Evolutionary conservation across 1,284 basidiomycete genomes (phyloP).

Genomic region (Rhizoctonia solani): DNA sequence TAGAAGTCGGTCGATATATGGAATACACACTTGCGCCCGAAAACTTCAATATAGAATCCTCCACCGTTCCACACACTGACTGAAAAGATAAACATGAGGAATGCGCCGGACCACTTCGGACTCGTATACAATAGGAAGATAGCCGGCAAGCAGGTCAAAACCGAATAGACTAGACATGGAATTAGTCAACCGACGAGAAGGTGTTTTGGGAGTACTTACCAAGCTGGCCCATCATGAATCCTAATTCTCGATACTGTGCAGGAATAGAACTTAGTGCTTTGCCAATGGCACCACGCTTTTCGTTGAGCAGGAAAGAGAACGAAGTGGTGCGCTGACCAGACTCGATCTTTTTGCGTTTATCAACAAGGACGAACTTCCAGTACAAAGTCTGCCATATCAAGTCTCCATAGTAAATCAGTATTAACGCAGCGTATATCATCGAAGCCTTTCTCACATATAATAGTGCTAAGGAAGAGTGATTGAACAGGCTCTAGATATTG

Average conservation of each 20-base stretch:
- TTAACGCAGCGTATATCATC: constrained; percentile 2
- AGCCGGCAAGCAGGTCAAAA: constrained; percentile 85
- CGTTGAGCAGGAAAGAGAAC: constrained; percentile 81
- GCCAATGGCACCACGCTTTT: constrained; percentile 83
- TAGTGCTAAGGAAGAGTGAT: constrained; percentile 68
- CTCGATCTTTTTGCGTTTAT: constrained; percentile 81
- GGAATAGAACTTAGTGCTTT: constrained; percentile 63
- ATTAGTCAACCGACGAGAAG: constrained; percentile 33
- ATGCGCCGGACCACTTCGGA: constrained; percentile 71
- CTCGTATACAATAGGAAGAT: constrained; percentile 81
- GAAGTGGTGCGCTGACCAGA: constrained; percentile 86
- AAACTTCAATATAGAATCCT: constrained; percentile 92
- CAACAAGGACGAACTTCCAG: constrained; percentile 89
- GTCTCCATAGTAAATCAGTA: constrained; percentile 54
- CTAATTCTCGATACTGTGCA: constrained; percentile 64
- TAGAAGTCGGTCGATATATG: constrained; percentile 23
- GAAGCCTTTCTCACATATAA: constrained; percentile 62
- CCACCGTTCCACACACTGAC: constrained; percentile 86
- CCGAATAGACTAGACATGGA: constrained; percentile 67
- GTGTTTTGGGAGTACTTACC: constrained; percentile 51
- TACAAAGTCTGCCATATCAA: constrained; percentile 86
- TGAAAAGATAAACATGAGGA: constrained; percentile 76
- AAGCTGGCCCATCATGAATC: constrained; percentile 86
- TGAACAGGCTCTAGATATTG: constrained; percentile 63
- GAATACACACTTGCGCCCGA: constrained; percentile 81